Evolutionary conservation across 176 grass and related monocot genomes (phyloP), one percentile per base, ranked within the genome.

Genomic region (Secale cereale): DNA sequence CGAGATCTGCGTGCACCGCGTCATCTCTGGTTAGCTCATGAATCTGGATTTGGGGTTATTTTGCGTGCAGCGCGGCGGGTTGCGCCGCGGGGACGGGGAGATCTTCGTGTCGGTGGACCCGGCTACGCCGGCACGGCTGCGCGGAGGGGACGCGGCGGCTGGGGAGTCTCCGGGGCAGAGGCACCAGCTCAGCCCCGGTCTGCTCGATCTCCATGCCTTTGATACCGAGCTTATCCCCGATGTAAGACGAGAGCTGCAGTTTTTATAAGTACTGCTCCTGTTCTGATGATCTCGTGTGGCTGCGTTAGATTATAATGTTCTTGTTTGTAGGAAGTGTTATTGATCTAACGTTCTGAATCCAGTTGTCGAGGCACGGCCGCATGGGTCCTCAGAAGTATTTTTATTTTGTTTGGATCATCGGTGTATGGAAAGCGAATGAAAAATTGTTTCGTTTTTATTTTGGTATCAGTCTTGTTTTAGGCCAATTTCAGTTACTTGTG

Each of bases 181-280:
- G 81, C 91, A 88, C 78, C 91, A 96, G 86, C 85, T 94, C 78
- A 99, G 97, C 48, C 97, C 97, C 3, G 97, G 97, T 4, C 83
- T 99, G 75, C 90, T 99, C 83, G 97, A 99, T 86, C 90, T 99
- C 68, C 97, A 99, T 26, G 91, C 93, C 8, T 89, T 94, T 32
- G 94, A 99, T 72, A 99, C 94, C 10, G 97, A 99, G 88, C 92
- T 99, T 32, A 92, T 99, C 56, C 88, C 91, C 12, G 94, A 99
- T 67, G 97, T 99, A 90, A 94, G 81, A 62, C 7, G 59, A 69
- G 15, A 33, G 78, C 36, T 59, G 48, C 16, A 17, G 26, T 43
- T 73, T 30, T 89, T 76, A 31, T 76, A 31, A 50, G 11, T 59
- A 16, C 43, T 7, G 26, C 71, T 78, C 62, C 17, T 74, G 45